Evolutionary conservation across 768 basidiomycete genomes (phyloP).

Genomic region (Boletellus sp.): DNA sequence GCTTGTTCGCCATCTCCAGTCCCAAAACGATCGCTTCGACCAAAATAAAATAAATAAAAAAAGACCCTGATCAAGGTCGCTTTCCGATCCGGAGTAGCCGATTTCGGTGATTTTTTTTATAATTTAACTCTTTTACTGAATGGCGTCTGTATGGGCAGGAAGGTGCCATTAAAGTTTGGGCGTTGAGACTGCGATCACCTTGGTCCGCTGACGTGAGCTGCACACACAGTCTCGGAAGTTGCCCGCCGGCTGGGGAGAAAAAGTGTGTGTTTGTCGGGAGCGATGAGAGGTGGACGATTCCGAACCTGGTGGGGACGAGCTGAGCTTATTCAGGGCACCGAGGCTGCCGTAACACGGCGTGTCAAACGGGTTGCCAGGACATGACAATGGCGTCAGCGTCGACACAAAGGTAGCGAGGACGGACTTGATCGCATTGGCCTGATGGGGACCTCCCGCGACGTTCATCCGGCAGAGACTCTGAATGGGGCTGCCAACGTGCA

Average conservation of each 20-base stretch:
- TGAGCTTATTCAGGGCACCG: constrained; percentile 10
- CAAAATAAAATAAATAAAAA: too few species aligned
- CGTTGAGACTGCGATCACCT: constrained; percentile 33
- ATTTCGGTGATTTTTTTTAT: too few species aligned
- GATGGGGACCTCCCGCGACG: too few species aligned
- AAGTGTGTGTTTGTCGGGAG: not conserved
- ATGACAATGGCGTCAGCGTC: too few species aligned
- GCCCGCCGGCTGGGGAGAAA: constrained; percentile 3
- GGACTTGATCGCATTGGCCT: too few species aligned
- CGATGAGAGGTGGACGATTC: not conserved
- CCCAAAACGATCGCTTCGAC: not conserved
- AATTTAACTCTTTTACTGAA: too few species aligned
- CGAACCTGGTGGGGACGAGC: not conserved
- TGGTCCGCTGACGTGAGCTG: constrained; percentile 38
- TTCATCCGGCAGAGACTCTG: too few species aligned
- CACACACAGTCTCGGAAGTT: constrained; percentile 7
- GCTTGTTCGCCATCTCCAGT: not conserved
- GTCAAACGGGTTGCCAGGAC: not conserved
- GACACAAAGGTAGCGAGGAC: too few species aligned
- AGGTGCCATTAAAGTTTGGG: constrained; percentile 30
- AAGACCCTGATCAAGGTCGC: too few species aligned
- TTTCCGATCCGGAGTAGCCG: too few species aligned
- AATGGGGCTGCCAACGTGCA: too few species aligned
- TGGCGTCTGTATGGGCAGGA: not conserved
- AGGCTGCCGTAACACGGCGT: not conserved